Evolutionary conservation across 1,139 yeast species (phyloP).

Genomic region (Blastobotrys apis): DNA sequence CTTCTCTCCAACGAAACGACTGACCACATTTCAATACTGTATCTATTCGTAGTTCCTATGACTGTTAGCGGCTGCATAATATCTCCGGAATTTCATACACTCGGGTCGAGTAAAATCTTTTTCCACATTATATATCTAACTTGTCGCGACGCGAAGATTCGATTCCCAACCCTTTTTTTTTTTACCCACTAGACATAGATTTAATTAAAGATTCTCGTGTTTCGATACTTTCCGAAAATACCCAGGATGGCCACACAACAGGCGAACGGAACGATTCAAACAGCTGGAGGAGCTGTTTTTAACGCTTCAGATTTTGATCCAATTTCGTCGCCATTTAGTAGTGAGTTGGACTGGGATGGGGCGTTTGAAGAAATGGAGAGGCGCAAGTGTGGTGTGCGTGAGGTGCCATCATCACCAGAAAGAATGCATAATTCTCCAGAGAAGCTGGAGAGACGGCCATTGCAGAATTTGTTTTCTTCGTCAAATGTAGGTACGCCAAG

Average conservation of each 20-base stretch:
- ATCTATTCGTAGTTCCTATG: conserved; percentile 56
- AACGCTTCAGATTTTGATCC: conserved; percentile 8
- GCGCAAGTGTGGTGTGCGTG: too few species aligned
- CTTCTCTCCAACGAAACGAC: conserved; percentile 39
- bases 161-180: too few species aligned
- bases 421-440: neutral
- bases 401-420: neutral
- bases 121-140: conserved; percentile 30
- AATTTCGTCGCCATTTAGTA: conserved; percentile 1
- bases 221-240: too few species aligned
- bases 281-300: conserved; percentile 5
- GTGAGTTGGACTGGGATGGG: conserved; percentile 3
- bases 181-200: too few species aligned
- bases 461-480: neutral
- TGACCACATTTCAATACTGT: conserved; percentile 87
- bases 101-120: conserved; percentile 24
- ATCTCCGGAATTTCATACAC: neutral
- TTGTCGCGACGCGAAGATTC: conserved; percentile 1
- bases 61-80: neutral
- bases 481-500: neutral
- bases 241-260: too few species aligned
- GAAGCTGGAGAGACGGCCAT: neutral
- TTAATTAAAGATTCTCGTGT: too few species aligned
- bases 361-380: conserved; percentile 9
- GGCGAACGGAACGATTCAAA: too few species aligned